phyloP scores from a whole-genome alignment of 129 eudicot species.

The Lonicera japonica region DNA sequence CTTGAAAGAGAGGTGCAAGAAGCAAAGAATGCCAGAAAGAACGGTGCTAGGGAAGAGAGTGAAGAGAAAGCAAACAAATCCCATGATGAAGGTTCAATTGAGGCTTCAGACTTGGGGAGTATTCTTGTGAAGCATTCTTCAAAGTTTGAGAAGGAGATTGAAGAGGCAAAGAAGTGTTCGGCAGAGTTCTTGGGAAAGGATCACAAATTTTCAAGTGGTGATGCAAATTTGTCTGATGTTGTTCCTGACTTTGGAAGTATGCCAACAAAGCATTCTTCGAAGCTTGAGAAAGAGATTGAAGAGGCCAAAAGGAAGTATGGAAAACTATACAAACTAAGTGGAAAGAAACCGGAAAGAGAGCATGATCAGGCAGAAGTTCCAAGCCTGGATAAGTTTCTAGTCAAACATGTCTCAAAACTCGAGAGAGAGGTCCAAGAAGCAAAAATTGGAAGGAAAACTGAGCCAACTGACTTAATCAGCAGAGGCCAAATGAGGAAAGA shows the following conservation, averaged over 20 bases:
- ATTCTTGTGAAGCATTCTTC: constrained; percentile 57
- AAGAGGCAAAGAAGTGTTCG: constrained; percentile 31
- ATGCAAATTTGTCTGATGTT: no score
- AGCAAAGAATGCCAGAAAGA: constrained; percentile 55
- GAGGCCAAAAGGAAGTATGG: constrained; percentile 31
- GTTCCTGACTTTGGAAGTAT: constrained; percentile 67
- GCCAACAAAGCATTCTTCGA: constrained; percentile 55
- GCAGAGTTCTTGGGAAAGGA: no score
- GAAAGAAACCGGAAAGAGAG: constrained; percentile 27
- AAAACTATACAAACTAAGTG: constrained; percentile 22
- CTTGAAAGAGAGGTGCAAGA: constrained; percentile 81
- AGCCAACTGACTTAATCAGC: not conserved
- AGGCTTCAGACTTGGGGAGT: constrained; percentile 46
- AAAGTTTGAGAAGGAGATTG: constrained; percentile 70
- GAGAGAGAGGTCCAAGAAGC: constrained; percentile 82
- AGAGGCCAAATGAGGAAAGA: constrained; percentile 40
- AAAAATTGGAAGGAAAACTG: constrained; percentile 20
- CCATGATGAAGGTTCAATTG: not conserved
- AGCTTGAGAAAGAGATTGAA: constrained; percentile 70
- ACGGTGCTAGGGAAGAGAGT: not conserved
- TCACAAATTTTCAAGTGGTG: no score
- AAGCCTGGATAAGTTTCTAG: constrained; percentile 60
- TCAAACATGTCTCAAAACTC: constrained; percentile 57
- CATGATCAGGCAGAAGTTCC: constrained; percentile 41
- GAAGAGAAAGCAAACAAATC: constrained; percentile 5